phyloP scores from a whole-genome alignment of 345 rosid genomes.

The Linum lewisii region DNA sequence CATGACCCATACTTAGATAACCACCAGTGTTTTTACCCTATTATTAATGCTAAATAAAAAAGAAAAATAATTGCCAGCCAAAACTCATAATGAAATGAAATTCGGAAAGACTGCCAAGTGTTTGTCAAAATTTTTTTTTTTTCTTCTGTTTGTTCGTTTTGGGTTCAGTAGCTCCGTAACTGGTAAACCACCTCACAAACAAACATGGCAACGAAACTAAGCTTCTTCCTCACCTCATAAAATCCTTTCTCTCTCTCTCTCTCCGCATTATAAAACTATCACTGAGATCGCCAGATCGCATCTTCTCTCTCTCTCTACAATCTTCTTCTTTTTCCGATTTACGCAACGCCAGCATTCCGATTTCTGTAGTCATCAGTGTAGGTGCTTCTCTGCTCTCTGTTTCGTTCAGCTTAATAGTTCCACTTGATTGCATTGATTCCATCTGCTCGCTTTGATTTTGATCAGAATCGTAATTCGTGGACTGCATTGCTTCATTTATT shows the following conservation, averaged over 20 bases:
- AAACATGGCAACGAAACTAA: background rate
- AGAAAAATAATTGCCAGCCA: too few species aligned
- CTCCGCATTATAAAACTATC: background rate
- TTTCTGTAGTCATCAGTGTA: conserved; percentile 2
- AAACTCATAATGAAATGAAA: too few species aligned
- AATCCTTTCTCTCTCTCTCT: too few species aligned
- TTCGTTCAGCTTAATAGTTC: background rate
- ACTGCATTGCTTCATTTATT: conserved; percentile 5
- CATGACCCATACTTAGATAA: too few species aligned
- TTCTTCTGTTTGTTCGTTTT: conserved; percentile 13
- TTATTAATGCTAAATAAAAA: too few species aligned
- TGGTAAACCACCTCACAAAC: conserved; percentile 29
- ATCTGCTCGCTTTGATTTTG: conserved; percentile 8
- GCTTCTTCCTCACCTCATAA: background rate
- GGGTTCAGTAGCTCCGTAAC: conserved; percentile 28
- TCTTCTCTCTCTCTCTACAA: background rate
- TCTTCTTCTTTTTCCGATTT: background rate
- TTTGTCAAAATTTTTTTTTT: background rate
- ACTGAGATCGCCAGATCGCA: background rate
- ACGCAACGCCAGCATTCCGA: conserved; percentile 1
- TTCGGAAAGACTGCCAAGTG: background rate
- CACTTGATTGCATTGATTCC: conserved; percentile 3
- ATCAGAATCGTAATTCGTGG: conserved; percentile 1
- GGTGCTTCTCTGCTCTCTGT: too few species aligned
- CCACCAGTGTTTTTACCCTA: too few species aligned